A percentile compares a stretch with the other conserved stretches of the same genome.
These are phyloP conservation scores for Peronosclerospora sorghi DNA, from an alignment of 352 stramenopile genomes.

Conservation along the genomic window DNA sequence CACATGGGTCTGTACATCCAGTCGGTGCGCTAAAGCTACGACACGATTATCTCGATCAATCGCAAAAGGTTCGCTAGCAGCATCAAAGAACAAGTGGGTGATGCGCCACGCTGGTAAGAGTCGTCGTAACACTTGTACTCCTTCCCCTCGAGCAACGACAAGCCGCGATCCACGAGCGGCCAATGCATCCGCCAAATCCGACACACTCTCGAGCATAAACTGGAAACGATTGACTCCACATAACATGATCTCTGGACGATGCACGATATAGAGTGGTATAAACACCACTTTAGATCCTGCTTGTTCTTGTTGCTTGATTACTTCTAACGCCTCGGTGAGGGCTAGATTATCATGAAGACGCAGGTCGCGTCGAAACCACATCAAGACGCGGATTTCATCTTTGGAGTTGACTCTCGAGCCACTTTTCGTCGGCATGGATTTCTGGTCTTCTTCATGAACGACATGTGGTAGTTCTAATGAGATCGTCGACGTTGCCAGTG, in stretches of 20 bases:
- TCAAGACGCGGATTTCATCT: conserved; percentile 26
- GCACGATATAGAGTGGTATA: conserved; percentile 82
- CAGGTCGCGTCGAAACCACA: conserved; percentile 94
- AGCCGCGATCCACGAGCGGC: conserved; percentile 45
- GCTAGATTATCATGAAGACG: conserved; percentile 93
- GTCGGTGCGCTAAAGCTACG: conserved; percentile 25
- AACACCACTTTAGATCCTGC: conserved; percentile 25
- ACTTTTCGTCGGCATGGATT: conserved; percentile 1
- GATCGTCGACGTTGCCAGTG: neutral
- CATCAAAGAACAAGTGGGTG: conserved; percentile 86
- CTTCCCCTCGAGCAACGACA: conserved; percentile 68
- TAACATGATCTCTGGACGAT: conserved; percentile 79
- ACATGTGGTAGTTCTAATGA: neutral
- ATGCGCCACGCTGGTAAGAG: conserved; percentile 80
- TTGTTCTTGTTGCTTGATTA: conserved; percentile 6
- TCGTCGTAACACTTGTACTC: conserved; percentile 61
- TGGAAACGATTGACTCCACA: conserved; percentile 74
- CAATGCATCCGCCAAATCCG: conserved; percentile 61
- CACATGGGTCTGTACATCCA: conserved; percentile 59
- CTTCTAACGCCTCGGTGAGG: conserved; percentile 66
- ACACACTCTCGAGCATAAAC: conserved; percentile 91
- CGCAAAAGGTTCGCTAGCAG: conserved; percentile 86
- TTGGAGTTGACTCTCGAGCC: neutral
- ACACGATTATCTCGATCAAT: conserved; percentile 63
- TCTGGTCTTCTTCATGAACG: neutral